These are phyloP conservation scores for Xylaria sp. DNA, from an alignment of 2,329 filamentous ascomycete genomes.

Conservation along the genomic window DNA sequence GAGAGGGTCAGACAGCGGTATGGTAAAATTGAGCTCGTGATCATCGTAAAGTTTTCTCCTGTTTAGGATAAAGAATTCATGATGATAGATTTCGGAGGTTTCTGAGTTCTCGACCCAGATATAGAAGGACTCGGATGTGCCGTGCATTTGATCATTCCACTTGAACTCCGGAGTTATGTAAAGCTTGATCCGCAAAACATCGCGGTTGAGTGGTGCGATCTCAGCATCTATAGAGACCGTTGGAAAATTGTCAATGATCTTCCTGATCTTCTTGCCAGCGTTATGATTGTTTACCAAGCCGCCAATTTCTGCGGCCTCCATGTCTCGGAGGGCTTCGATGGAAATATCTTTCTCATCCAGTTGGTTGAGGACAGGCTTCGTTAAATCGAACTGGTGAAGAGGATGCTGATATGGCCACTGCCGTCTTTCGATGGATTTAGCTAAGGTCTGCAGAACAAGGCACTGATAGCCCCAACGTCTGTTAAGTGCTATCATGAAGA, in stretches of 20 bases:
- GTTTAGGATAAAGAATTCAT: slow-evolving; percentile 95
- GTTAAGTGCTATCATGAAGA: slow-evolving; percentile 98
- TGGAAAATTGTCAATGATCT: slow-evolving; percentile 89
- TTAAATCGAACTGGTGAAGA: slow-evolving; percentile 92
- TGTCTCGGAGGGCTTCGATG: slow-evolving; percentile 87
- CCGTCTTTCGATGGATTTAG: slow-evolving; percentile 96
- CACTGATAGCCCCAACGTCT: slow-evolving; percentile 96
- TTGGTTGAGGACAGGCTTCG: slow-evolving; percentile 83
- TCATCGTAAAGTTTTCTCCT: slow-evolving; percentile 91
- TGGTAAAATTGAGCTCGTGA: slow-evolving; percentile 98
- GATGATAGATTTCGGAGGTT: slow-evolving; percentile 96
- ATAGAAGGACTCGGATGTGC: slow-evolving; percentile 95
- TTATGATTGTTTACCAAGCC: slow-evolving; percentile 88
- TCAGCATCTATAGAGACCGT: slow-evolving; percentile 91
- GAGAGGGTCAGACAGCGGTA: slow-evolving; percentile 90
- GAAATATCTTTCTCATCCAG: slow-evolving; percentile 85
- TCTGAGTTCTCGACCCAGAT: slow-evolving; percentile 99
- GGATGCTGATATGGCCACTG: slow-evolving; percentile 97
- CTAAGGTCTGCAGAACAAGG: slow-evolving; percentile 86
- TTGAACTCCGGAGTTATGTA: slow-evolving; percentile 88
- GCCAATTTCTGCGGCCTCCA: slow-evolving; percentile 92
- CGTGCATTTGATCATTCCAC: slow-evolving; percentile 95
- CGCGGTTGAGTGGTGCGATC: slow-evolving; percentile 93
- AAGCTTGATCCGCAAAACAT: slow-evolving; percentile 91
- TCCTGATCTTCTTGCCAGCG: slow-evolving; percentile 84